These are phyloP conservation scores for Colletotrichum sp. DNA, from an alignment of 2,329 filamentous ascomycete species.

Conservation along the genomic window DNA sequence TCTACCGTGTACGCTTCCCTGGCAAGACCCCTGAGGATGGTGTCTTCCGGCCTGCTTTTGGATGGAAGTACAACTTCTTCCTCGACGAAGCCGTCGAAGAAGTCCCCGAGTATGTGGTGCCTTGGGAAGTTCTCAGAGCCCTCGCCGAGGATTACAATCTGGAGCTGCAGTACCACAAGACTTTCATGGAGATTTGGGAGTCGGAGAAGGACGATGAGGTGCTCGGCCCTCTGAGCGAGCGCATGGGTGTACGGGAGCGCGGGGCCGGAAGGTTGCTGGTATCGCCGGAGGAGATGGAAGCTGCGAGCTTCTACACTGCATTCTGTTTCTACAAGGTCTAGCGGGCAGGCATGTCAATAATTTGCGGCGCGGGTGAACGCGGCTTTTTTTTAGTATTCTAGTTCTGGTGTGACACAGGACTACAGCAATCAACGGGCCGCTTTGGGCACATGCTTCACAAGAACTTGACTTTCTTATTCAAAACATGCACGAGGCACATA, in stretches of 20 bases:
- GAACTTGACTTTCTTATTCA: too few relatives aligned
- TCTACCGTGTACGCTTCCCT: conserved; percentile 90
- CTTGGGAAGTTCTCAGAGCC: conserved; percentile 96
- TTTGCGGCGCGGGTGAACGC: too few relatives aligned
- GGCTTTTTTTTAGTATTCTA: too few relatives aligned
- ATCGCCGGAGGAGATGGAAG: conserved; percentile 88
- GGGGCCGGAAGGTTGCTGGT: conserved; percentile 72
- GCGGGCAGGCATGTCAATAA: too few relatives aligned
- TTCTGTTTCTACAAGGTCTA: conserved; percentile 98
- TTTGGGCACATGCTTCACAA: too few relatives aligned
- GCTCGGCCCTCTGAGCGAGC: conserved; percentile 83
- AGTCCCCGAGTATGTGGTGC: conserved; percentile 96
- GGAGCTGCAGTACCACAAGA: conserved; percentile 91
- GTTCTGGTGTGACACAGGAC: too few relatives aligned
- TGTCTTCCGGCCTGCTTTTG: conserved; percentile 91
- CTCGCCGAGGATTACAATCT: conserved; percentile 96
- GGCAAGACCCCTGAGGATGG: conserved; percentile 84
- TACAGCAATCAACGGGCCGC: too few relatives aligned
- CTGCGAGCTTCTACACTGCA: conserved; percentile 87
- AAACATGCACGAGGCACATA: too few relatives aligned
- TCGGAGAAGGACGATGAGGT: conserved; percentile 85
- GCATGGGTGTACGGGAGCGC: conserved; percentile 90
- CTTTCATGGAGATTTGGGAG: conserved; percentile 90
- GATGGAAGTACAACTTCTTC: conserved; percentile 98
- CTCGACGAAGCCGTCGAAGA: conserved; percentile 95